phyloP scores from a whole-genome alignment of 2,329 filamentous ascomycete genomes.

The Zymoseptoria tritici region DNA sequence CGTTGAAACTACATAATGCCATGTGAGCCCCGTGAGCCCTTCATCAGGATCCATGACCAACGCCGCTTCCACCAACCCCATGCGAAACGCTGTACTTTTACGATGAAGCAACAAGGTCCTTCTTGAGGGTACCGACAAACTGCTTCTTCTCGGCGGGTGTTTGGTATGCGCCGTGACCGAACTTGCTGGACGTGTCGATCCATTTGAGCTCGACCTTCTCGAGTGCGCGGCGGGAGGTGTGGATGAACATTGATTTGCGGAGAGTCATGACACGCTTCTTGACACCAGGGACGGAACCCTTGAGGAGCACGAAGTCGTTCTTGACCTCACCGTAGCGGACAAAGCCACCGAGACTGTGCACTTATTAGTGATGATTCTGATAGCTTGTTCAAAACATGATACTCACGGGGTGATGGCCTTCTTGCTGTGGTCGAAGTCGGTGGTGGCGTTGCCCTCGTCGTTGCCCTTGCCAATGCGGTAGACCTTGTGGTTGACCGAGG shows the following conservation, averaged over 20 bases:
- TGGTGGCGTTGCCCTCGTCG: conserved; percentile 87
- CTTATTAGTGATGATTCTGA: conserved; percentile 29
- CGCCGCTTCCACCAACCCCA: conserved; percentile 6
- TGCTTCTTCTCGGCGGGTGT: conserved; percentile 96
- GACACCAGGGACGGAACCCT: conserved; percentile 93
- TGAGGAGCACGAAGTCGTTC: conserved; percentile 97
- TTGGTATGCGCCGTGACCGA: conserved; percentile 99
- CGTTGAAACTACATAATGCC: conserved; percentile 12
- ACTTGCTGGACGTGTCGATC: conserved; percentile 99
- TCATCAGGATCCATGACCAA: conserved; percentile 7
- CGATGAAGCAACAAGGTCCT: conserved; percentile 60
- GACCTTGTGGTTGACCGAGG: conserved; percentile 99
- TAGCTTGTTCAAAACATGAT: background rate
- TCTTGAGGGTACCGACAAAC: conserved; percentile 98
- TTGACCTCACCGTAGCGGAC: conserved; percentile 98
- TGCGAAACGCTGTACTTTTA: conserved; percentile 13
- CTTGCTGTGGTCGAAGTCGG: conserved; percentile 94
- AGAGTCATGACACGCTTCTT: conserved; percentile 99
- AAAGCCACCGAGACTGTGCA: conserved; percentile 84
- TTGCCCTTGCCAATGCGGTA: conserved; percentile 95
- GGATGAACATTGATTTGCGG: conserved; percentile 95
- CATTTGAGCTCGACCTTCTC: conserved; percentile 99
- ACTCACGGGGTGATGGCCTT: conserved; percentile 99
- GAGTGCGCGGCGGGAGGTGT: conserved; percentile 89
- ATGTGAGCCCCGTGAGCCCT: conserved; percentile 7